Evolutionary conservation across 805 yeast species (phyloP), one percentile per base, ranked within the genome.

Genomic region (Aciculoconidium aculeatum): DNA sequence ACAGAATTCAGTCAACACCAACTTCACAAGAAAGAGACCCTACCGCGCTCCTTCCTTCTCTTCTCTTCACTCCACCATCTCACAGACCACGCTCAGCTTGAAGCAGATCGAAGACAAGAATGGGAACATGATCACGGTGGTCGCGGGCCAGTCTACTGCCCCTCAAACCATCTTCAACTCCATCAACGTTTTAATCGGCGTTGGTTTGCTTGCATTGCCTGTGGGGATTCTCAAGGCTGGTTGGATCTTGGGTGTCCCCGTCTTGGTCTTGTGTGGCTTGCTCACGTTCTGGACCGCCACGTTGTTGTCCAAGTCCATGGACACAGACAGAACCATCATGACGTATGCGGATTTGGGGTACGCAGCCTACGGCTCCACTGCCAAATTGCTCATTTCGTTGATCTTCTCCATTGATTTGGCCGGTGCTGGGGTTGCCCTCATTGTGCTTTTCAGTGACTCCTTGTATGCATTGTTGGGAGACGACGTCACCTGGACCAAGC

Each of bases 81-180:
- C 67, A 2, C 31, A 42, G 13, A 46, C 47, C 16, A 57, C 67
- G 39, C 49, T 79, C 30, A 65, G 71, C 27, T 51, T 79, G 34
- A 73, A 72, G 44, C 73, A 72, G 45, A 72, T 83, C 13, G 92
- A 83, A 48, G 80, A 77, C 32, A 58, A 67, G 32, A 77, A 78
- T 40, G 94, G 94, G 5, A 72, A 75, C 34, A 61, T 77, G 4
- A 70, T 80, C 23, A 79, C 88, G 3, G 75, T 82, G 36, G 59
- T 41, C 20, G 41, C 56, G 6, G 61, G 60, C 6, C 65, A 55
- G 40, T 72, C 80, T 6, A 83, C 92, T 0, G 76, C 75, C 7
- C 78, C 80, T 2, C 85, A 79, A 46, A 78, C 86, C 0, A 58
- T 76, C 11, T 75, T 79, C 58, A 83, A 83, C 43, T 77, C 88